Base-by-base conservation (phyloP, 176 grass and related monocot genomes). In the Lolium multiflorum region DNA sequence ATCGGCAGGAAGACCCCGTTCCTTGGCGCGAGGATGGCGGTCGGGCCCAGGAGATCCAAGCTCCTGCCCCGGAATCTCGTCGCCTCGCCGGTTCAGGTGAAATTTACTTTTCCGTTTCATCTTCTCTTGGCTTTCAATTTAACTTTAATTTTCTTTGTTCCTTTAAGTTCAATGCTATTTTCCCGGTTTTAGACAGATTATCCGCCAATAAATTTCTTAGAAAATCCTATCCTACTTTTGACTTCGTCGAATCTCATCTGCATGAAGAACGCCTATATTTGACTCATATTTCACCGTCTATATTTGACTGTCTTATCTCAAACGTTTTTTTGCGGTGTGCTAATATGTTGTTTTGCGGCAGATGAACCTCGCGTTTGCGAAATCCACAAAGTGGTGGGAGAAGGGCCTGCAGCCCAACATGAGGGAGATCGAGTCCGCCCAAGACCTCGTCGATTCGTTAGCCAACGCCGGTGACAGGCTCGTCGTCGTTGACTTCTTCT, bases 401-500 rank as follows among this genome's bases (percentile, higher is more conserved):
- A 96, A 94, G 72, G 88, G 87, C 9, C 66, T 92, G 12, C 92
- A 97, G 35, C 80, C 97, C 66, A 96, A 99, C 85, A 94, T 99
- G 94, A 75, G 84, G 63, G 97, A 99, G 89, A 79, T 96, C 35
- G 90, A 87, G 79, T 96, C 97, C 16, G 89, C 97, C 25, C 89
- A 94, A 59, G 94, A 99, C 85, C 88, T 99, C 26, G 92, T 89
- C 52, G 87, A 89, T 26, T 91, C 92, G 2, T 63, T 99, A 71
- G 39, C 47, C 61, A 91, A 93, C 76, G 90, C 92, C 18, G 97
- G 92, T 4, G 90, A 99, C 83, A 82, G 65, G 64, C 97, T 99
- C 21, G 92, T 97, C 20, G 76, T 99, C 9, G 88, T 93, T 46
- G 94, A 99, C 87, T 97, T 99, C 77, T 99, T 96, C 85, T 96